Evolutionary conservation across 345 rosid genomes (phyloP).

Genomic region (Excoecaria cochinchinensis): DNA sequence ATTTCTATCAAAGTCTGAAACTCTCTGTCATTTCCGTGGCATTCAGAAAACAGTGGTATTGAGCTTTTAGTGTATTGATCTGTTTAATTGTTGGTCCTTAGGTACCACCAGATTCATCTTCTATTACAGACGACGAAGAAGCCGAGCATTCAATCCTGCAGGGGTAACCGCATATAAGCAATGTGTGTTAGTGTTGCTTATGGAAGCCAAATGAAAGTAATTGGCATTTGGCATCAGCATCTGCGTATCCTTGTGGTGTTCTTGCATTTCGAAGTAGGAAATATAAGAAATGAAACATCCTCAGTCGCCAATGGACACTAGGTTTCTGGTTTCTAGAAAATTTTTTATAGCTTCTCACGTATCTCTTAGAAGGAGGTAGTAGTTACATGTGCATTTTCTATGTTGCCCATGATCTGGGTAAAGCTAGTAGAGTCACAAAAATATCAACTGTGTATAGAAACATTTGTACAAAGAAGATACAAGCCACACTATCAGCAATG

Average conservation of each 20-base stretch:
- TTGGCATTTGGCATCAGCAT: neutral
- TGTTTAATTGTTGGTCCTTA: constrained; percentile 15
- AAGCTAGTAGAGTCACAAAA: constrained; percentile 4
- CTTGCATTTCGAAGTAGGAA: neutral
- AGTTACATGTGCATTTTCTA: neutral
- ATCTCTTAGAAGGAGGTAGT: neutral
- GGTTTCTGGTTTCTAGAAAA: neutral
- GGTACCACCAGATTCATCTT: constrained; percentile 37
- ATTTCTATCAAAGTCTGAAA: neutral
- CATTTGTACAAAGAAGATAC: constrained; percentile 8
- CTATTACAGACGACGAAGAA: constrained; percentile 58
- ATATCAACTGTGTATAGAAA: constrained; percentile 13
- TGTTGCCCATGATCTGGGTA: neutral
- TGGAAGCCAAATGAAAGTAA: neutral
- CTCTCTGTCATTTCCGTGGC: neutral
- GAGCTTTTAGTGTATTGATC: neutral
- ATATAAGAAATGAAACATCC: neutral
- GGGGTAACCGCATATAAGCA: constrained; percentile 31
- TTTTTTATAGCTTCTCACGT: neutral
- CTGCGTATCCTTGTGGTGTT: neutral
- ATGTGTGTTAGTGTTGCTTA: neutral
- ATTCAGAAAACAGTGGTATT: neutral
- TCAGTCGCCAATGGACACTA: neutral
- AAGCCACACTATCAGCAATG: neutral
- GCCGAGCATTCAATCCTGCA: constrained; percentile 34